Conservation (phyloP, 2,329 filamentous ascomycete species). For the Ophiostoma pallidulum region DNA sequence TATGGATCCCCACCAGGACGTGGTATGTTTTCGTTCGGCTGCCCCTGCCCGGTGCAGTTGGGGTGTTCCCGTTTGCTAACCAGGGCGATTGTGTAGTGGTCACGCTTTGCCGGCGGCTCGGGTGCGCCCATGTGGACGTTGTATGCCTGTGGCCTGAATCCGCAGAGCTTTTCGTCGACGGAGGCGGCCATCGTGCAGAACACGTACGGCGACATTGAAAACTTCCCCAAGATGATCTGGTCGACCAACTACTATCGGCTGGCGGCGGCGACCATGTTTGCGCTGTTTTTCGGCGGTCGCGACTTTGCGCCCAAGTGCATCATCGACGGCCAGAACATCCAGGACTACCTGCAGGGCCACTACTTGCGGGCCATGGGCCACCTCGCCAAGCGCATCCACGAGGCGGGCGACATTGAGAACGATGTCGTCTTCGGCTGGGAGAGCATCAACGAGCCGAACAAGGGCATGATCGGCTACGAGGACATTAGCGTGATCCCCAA, state of each 20-base stretch:
- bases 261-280: slow-evolving; percentile 84
- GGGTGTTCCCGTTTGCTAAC: slow-evolving; percentile 17
- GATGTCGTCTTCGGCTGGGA: slow-evolving; percentile 92
- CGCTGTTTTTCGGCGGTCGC: slow-evolving; percentile 80
- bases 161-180: slow-evolving; percentile 71
- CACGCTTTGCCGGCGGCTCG: slow-evolving; percentile 84
- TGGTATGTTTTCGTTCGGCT: slow-evolving; percentile 45
- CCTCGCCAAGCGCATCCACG: slow-evolving; percentile 73
- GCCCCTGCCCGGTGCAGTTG: too few relatives aligned
- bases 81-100: slow-evolving; percentile 75
- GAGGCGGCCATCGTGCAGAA: slow-evolving; percentile 94
- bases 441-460: slow-evolving; percentile 89
- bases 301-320: slow-evolving; percentile 95
- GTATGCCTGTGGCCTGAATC: slow-evolving; percentile 87
- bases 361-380: slow-evolving; percentile 73
- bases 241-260: slow-evolving; percentile 91
- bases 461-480: slow-evolving; percentile 72
- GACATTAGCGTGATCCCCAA: slow-evolving; percentile 74
- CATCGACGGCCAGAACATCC: slow-evolving; percentile 85
- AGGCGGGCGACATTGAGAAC: slow-evolving; percentile 80
- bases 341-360: slow-evolving; percentile 86
- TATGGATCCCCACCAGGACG: slow-evolving; percentile 98
- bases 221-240: slow-evolving; percentile 99
- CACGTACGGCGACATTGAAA: slow-evolving; percentile 72
- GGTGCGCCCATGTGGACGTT: slow-evolving; percentile 97